These are phyloP conservation scores for Allomyces javanicus DNA, from an alignment of 192 early-diverging fungal species.

Conservation along the genomic window DNA sequence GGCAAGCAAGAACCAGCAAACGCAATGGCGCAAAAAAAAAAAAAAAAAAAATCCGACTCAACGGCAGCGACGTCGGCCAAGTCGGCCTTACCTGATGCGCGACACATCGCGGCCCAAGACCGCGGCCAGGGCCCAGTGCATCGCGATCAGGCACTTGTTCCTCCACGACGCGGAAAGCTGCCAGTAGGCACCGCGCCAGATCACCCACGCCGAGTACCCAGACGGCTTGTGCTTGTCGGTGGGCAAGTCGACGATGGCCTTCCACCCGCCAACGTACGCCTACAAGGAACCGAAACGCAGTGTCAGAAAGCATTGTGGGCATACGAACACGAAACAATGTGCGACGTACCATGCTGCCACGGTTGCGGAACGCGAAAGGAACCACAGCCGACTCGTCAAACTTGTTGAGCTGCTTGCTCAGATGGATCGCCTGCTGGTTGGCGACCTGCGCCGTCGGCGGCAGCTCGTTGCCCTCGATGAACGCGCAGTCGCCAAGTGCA, in stretches of 20 bases:
- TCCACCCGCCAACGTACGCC: constrained; percentile 5
- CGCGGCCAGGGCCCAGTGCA: constrained; percentile 27
- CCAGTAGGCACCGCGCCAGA: constrained; percentile 57
- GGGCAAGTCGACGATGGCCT: constrained; percentile 38
- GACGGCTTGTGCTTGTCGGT: constrained; percentile 23
- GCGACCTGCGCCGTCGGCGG: constrained; percentile 78
- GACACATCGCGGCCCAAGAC: background rate
- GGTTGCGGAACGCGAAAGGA: constrained; percentile 37
- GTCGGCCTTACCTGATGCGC: background rate
- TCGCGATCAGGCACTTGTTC: constrained; percentile 56
- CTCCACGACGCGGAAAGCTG: constrained; percentile 38
- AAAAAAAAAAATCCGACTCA: too few species aligned
- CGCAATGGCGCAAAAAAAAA: too few species aligned
- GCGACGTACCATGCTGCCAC: constrained; percentile 44
- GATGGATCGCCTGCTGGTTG: constrained; percentile 47
- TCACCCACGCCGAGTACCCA: constrained; percentile 31
- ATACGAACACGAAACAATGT: constrained; percentile 7
- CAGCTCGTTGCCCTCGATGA: constrained; percentile 50
- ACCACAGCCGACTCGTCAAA: background rate
- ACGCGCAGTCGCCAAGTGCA: constrained; percentile 79
- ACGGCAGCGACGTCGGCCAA: too few species aligned
- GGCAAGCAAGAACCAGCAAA: too few species aligned
- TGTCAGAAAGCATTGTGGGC: constrained; percentile 21
- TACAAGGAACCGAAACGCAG: background rate
- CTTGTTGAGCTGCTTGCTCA: constrained; percentile 25